Percentiles rank a stretch among this genome's conserved stretches.
phyloP scores from a whole-genome alignment of 257 asterid species.

The Lavandula angustifolia region DNA sequence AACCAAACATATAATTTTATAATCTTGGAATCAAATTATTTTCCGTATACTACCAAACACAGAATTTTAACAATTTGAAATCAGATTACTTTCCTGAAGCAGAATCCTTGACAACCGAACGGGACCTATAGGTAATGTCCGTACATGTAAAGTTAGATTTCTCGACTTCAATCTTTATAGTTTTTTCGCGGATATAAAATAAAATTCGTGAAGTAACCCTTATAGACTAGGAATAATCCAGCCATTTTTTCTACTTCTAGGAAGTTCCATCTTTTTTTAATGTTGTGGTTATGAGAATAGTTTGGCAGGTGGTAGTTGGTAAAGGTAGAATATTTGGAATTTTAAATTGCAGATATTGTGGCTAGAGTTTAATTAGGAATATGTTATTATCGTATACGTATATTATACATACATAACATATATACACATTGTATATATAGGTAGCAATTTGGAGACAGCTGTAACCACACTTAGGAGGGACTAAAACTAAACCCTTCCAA shows the following conservation, averaged over 20 bases:
- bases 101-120: no score
- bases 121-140: no score
- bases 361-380: constrained; percentile 6
- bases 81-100: no score
- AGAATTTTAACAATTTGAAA: no score
- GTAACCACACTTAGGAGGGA: constrained; percentile 46
- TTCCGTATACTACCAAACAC: no score
- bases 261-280: constrained; percentile 20
- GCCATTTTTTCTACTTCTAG: constrained; percentile 27
- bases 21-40: no score
- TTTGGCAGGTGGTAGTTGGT: constrained; percentile 35
- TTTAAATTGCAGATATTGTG: constrained; percentile 25
- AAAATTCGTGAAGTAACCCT: constrained; percentile 1
- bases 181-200: neutral
- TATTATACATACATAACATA: neutral
- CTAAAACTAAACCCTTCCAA: constrained; percentile 29
- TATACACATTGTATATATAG: neutral
- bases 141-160: neutral
- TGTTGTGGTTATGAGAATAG: constrained; percentile 22
- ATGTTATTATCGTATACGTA: constrained; percentile 15
- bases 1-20: no score
- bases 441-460: constrained; percentile 63
- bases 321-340: constrained; percentile 12
- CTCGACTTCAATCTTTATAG: no score
- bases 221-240: neutral